phyloP scores from a whole-genome alignment of 192 early-diverging fungal species.

The Umbelopsis ramanniana region DNA sequence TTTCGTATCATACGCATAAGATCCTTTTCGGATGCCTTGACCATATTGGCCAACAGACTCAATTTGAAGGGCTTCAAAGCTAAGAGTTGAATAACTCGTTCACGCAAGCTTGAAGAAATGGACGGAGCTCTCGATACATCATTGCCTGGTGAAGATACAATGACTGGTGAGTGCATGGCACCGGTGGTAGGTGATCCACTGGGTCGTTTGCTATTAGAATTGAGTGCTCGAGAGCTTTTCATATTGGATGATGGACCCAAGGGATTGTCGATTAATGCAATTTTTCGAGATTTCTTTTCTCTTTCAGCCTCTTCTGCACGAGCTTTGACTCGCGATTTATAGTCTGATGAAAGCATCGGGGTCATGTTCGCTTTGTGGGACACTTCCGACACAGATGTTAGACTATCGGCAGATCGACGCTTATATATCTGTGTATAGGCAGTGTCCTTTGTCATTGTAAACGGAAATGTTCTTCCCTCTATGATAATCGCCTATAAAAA shows the following conservation, averaged over 20 bases:
- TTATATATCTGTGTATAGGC: constrained; percentile 19
- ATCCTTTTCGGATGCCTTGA: constrained; percentile 14
- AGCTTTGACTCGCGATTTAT: constrained; percentile 18
- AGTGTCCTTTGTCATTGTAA: constrained; percentile 14
- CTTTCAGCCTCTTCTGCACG: constrained; percentile 21
- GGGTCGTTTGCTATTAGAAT: neutral
- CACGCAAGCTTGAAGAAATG: constrained; percentile 1
- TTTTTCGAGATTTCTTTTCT: constrained; percentile 17
- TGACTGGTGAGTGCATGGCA: constrained; percentile 14
- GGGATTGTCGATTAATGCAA: constrained; percentile 4
- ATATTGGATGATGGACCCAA: neutral
- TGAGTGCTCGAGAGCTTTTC: neutral
- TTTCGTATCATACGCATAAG: constrained; percentile 12
- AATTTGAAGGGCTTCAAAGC: constrained; percentile 8
- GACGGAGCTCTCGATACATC: neutral
- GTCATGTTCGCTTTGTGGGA: constrained; percentile 17
- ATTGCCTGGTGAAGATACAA: constrained; percentile 10
- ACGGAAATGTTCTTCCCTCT: constrained; percentile 13
- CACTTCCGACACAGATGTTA: neutral
- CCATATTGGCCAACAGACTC: neutral
- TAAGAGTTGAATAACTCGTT: constrained; percentile 13
- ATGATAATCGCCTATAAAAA: neutral
- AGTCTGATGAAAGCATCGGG: constrained; percentile 11
- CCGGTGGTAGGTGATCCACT: neutral
- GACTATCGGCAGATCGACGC: neutral